phyloP scores from a whole-genome alignment of 192 early-diverging fungal species.

The Dissophora ornata region DNA sequence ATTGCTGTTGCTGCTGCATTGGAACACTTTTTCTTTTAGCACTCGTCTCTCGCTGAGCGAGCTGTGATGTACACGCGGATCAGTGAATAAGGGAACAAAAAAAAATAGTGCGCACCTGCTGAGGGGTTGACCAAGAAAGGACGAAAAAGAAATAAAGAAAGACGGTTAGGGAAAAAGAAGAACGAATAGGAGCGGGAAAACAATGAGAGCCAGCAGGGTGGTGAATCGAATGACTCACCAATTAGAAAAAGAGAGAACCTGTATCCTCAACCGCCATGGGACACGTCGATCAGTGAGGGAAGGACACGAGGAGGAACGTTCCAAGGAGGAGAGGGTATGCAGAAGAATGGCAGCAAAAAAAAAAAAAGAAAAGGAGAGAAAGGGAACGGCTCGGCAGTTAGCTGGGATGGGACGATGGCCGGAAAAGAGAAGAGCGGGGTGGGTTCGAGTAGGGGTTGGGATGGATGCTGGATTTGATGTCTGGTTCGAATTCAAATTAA shows the following conservation, averaged over 20 bases:
- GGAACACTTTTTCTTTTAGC: not conserved
- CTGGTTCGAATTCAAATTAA: not conserved
- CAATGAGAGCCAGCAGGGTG: not conserved
- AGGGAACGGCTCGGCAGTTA: not conserved
- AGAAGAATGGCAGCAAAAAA: not conserved
- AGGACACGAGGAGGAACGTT: not conserved
- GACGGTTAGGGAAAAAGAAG: not conserved
- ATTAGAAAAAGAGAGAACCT: conserved; percentile 3
- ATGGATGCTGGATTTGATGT: not conserved
- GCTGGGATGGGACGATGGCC: not conserved
- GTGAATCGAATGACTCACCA: conserved; percentile 5
- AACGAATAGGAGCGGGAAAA: not conserved
- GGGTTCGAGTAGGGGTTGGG: not conserved
- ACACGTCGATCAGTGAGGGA: not conserved
- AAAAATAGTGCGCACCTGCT: no score
- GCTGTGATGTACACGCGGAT: no score
- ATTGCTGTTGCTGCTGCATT: conserved; percentile 3
- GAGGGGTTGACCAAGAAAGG: not conserved
- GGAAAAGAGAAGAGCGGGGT: not conserved
- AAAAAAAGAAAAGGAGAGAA: conserved; percentile 8
- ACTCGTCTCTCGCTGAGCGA: no score
- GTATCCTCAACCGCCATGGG: conserved; percentile 6
- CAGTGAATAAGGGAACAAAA: not conserved
- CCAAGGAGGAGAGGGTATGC: not conserved
- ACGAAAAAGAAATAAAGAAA: not conserved